A percentile compares a stretch with the other conserved stretches of the same genome.
These are phyloP conservation scores for Fusarium drepaniforme DNA, from an alignment of 2,329 filamentous ascomycete genomes.

Conservation along the genomic window DNA sequence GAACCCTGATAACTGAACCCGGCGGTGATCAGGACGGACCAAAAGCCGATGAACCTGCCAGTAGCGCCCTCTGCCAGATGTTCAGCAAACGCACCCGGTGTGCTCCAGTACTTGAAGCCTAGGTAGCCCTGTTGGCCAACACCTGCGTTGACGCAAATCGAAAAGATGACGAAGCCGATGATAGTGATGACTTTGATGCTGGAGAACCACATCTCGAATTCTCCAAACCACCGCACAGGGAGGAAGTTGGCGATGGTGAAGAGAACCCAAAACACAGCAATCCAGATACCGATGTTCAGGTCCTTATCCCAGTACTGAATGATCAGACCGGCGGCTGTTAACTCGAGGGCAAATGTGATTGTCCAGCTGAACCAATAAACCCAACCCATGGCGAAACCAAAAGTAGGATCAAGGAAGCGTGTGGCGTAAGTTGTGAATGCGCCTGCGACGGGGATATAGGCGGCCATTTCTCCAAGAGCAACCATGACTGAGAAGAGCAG, in stretches of 20 bases:
- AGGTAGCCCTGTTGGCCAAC: conserved; percentile 71
- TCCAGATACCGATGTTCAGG: conserved; percentile 82
- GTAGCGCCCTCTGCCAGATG: conserved; percentile 35
- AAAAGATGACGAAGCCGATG: conserved; percentile 72
- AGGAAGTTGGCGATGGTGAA: conserved; percentile 69
- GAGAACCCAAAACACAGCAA: conserved; percentile 73
- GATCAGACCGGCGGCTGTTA: conserved; percentile 81
- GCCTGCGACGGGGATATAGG: conserved; percentile 80
- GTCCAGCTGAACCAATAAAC: conserved; percentile 80
- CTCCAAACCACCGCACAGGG: conserved; percentile 74
- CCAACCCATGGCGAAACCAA: conserved; percentile 59
- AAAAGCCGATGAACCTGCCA: conserved; percentile 71
- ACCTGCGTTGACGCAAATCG: conserved; percentile 71
- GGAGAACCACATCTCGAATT: conserved; percentile 71
- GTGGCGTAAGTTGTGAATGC: conserved; percentile 85
- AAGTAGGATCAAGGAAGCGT: conserved; percentile 81
- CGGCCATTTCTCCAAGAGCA: conserved; percentile 83
- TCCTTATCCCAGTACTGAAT: conserved; percentile 79
- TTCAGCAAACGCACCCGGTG: conserved; percentile 51
- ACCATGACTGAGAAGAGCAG: conserved; percentile 85
- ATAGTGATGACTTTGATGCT: conserved; percentile 77
- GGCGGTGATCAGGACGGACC: conserved; percentile 78
- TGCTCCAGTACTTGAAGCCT: conserved; percentile 73
- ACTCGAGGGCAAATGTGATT: conserved; percentile 84
- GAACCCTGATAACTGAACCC: conserved; percentile 81